phyloP scores from a whole-genome alignment of 108 stramenopile species.

The Nitzschia putrida region DNA sequence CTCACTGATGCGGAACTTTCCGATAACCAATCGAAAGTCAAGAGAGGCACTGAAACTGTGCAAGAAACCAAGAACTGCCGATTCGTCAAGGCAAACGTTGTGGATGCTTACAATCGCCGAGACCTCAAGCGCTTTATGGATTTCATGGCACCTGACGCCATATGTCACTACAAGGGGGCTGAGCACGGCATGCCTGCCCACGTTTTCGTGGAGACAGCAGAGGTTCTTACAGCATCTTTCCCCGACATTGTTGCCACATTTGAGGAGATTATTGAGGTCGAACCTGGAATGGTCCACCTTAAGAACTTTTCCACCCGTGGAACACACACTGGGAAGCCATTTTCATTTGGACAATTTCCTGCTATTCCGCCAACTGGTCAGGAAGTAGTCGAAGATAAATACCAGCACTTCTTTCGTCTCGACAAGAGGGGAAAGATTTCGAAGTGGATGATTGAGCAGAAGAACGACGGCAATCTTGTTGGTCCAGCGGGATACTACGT shows the following conservation, averaged over 20 bases:
- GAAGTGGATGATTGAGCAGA: background rate
- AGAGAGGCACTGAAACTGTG: too few relatives aligned
- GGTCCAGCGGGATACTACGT: background rate
- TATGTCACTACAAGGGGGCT: too few relatives aligned
- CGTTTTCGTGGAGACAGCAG: too few relatives aligned
- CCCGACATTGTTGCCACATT: background rate
- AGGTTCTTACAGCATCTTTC: background rate
- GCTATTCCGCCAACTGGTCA: background rate
- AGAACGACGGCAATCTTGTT: background rate
- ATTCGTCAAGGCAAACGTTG: too few relatives aligned
- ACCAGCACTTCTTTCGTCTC: background rate
- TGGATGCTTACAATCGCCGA: too few relatives aligned
- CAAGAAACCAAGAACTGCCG: too few relatives aligned
- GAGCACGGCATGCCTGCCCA: too few relatives aligned
- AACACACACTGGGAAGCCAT: background rate
- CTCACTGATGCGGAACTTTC: too few relatives aligned
- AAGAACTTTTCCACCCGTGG: background rate
- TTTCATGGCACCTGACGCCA: too few relatives aligned
- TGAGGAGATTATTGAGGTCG: background rate
- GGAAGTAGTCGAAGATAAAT: background rate
- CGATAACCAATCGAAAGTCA: too few relatives aligned
- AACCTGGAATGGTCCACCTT: background rate
- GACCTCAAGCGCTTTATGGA: too few relatives aligned
- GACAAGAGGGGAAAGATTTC: background rate
- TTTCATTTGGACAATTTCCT: background rate